Base-by-base conservation (phyloP, 2,329 filamentous ascomycete genomes). In the Fonsecaea erecta region DNA sequence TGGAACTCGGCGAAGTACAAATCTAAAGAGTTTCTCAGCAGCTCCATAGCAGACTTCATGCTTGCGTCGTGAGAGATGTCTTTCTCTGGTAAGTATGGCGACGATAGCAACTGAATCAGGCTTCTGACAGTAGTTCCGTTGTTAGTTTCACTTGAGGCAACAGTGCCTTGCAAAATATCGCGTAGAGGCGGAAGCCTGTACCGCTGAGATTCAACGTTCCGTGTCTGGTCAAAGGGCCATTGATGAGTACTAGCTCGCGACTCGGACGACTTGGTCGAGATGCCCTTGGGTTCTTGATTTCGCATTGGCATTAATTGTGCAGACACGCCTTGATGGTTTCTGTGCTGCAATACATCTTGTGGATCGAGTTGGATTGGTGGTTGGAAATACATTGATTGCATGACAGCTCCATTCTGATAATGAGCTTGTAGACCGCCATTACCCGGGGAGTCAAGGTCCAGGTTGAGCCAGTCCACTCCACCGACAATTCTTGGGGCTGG, bases 171-270 rank as follows among this genome's bases (percentile, higher is more conserved):
- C n/a, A 68, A 58, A 48, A 68, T 68, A 34, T 68, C 63, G 21
- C 66, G 63, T 26, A 68, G 52, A 11, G 66, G 66, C 26, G 66
- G 66, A 11, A 68, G 37, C n/a, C 56, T 57, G 55, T 63, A 63
- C 43, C 61, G 64, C 34, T 62, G 63, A 21, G 57, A 53, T 46
- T 66, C 60, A 11, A 60, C 56, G 34, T 68, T 62, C 32, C 63
- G 57, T 16, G 63, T 65, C 28, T 68, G 66, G 48, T 68, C 66
- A 40, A 68, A 68, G n/a, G 66, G 66, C 66, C 66, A 68, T 51
- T 65, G 66, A 21, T 68, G 66, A 37, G 58, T 48, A 11, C 21
- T 37, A 24, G 52, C 7, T 26, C 64, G 66, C 14, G 53, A 51
- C n/a, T 66, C 63, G 12, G 37, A 37, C 5, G 40, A 35, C 14